Evolutionary conservation across 208 protist genomes (phyloP), one percentile per base, ranked within the genome.

Genomic region (Trypanosoma avium): DNA sequence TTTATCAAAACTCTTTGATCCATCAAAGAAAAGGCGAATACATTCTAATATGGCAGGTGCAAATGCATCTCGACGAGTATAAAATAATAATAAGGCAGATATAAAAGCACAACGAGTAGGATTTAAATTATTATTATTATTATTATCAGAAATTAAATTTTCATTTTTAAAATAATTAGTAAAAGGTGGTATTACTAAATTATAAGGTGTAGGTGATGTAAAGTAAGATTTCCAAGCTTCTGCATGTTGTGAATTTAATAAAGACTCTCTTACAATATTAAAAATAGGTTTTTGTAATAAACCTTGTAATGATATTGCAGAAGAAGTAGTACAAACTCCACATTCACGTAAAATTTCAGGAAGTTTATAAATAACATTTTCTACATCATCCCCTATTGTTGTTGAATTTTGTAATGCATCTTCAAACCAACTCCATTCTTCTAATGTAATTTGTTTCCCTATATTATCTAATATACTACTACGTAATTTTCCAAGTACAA

Each of bases 401-500:
- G 30, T 50, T 8, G 46, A 36, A 1, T 24, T 56, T 4, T 71
- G 65, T 15, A 84, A 53, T 7, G 68, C 61, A 13, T 76, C 55
- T 27, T 83, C 69, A 42, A 85, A 73, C 54, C 62, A 76, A 17
- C 82, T 73, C 90, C 90, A 95, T 71, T 95, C 90, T 10, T 82
- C 75, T 43, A 82, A 63, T 35, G 50, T 47, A 21, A 90, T 75
- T n/a, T 64, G 61, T 5, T 55, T 46, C 46, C 67, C 54, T 9
- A 84, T 26, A 32, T 32, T 42, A 26, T 62, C 55, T 17, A 45
- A 29, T 64, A 96, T 79, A 15, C 73, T 48, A 78, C 95, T 89
- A 30, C 82, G 82, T 49, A 99, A 85, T 64, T 97, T 92, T 10
- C 95, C 92, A 4, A 99, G 85, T 22, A 90, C 73, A 17, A 99